Evolutionary conservation across 164 flowering plant genomes (phyloP).

Genomic region (Hamamelis virginiana): DNA sequence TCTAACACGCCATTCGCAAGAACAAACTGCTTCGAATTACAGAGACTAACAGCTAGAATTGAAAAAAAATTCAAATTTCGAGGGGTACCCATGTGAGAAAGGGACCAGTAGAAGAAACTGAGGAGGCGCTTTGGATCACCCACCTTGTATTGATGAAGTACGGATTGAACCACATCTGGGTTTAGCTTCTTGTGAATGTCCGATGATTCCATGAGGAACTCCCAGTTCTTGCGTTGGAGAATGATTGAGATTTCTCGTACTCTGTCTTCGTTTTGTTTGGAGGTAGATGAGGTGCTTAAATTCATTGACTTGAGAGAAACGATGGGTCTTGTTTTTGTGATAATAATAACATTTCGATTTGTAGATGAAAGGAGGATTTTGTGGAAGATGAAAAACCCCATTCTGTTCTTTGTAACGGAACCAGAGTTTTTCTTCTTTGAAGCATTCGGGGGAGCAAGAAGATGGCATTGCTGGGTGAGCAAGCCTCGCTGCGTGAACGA

Average conservation of each 20-base stretch:
- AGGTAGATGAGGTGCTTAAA: neutral
- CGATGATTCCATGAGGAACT: constrained; percentile 39
- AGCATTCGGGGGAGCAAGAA: no score
- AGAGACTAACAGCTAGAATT: constrained; percentile 44
- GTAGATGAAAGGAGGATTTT: neutral
- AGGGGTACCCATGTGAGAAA: constrained; percentile 28
- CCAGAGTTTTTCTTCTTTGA: no score
- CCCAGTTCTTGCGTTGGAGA: constrained; percentile 49
- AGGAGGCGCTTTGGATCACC: constrained; percentile 46
- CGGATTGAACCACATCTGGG: constrained; percentile 42
- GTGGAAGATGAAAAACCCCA: neutral
- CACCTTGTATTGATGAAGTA: constrained; percentile 38
- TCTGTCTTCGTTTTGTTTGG: constrained; percentile 5
- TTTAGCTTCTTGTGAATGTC: constrained; percentile 34
- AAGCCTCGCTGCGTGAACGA: no score
- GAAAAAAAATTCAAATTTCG: constrained; percentile 47
- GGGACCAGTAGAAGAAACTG: constrained; percentile 66
- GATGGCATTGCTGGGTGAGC: no score
- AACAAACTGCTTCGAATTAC: constrained; percentile 39
- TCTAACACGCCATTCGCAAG: constrained; percentile 39
- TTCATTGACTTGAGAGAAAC: neutral
- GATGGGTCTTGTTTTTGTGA: neutral
- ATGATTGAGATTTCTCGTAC: constrained; percentile 38
- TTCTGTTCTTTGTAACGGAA: neutral
- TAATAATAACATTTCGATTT: neutral